phyloP scores from a whole-genome alignment of 352 stramenopile genomes.

The Globisporangium alternatum region DNA sequence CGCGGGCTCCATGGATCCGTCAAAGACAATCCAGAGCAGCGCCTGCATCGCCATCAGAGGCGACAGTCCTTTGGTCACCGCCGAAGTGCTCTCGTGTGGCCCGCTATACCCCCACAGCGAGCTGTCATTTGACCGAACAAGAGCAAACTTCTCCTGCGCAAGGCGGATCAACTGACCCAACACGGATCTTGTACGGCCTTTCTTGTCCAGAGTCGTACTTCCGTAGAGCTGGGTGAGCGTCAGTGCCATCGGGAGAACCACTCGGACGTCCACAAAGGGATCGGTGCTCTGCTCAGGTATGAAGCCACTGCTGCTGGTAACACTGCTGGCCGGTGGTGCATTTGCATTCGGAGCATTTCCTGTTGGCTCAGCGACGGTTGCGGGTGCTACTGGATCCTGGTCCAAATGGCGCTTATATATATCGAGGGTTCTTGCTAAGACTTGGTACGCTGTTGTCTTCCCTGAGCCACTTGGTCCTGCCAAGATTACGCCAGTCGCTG shows the following conservation, averaged over 20 bases:
- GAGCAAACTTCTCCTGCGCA: constrained; percentile 27
- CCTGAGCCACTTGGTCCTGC: constrained; percentile 27
- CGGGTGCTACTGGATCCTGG: neutral
- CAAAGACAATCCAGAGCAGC: constrained; percentile 45
- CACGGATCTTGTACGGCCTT: constrained; percentile 34
- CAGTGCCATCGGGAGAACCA: constrained; percentile 38
- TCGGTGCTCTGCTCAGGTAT: neutral
- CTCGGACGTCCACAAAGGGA: constrained; percentile 8
- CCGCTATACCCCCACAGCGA: neutral
- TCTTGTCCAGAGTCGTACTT: constrained; percentile 28
- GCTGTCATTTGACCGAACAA: neutral
- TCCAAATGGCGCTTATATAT: constrained; percentile 14
- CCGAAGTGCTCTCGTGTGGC: neutral
- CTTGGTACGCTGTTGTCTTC: constrained; percentile 35
- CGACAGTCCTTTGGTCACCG: neutral
- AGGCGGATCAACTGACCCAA: constrained; percentile 31
- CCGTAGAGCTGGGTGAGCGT: constrained; percentile 51
- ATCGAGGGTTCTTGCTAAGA: constrained; percentile 29
- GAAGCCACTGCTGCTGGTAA: neutral
- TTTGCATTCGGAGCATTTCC: neutral
- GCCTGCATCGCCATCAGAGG: constrained; percentile 16
- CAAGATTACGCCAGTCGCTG: constrained; percentile 24
- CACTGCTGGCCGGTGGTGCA: neutral
- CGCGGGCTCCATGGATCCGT: constrained; percentile 30
- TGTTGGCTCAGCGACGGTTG: too few species aligned